phyloP scores from a whole-genome alignment of 1,284 basidiomycete genomes.

The Apiotrichum akiyoshidainum region DNA sequence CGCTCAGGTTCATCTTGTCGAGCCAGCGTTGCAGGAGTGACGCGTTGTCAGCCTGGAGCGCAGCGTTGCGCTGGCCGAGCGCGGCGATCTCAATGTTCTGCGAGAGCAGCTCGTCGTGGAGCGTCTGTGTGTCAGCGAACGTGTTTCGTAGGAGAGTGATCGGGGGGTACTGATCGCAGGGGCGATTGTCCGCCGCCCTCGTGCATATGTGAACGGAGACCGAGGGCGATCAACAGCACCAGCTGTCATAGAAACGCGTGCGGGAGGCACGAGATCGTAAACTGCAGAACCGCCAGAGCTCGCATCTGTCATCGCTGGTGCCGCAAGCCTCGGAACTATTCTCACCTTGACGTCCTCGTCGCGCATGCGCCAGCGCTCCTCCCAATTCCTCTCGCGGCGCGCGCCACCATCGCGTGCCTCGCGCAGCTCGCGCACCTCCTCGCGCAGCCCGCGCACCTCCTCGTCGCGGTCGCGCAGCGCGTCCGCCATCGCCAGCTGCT shows the following conservation, averaged over 20 bases:
- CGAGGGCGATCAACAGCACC: background rate
- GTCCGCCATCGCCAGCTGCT: constrained; percentile 91
- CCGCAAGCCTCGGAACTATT: background rate
- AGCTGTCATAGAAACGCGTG: background rate
- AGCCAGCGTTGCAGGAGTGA: constrained; percentile 91
- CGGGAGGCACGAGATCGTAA: background rate
- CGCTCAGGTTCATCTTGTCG: constrained; percentile 88
- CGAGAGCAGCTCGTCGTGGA: constrained; percentile 91
- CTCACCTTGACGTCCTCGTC: constrained; percentile 78
- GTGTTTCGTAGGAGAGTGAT: too few relatives aligned
- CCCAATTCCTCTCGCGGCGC: constrained; percentile 59
- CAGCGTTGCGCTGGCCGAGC: constrained; percentile 79
- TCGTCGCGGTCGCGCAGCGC: constrained; percentile 90
- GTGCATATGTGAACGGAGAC: too few relatives aligned
- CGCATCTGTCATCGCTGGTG: too few relatives aligned
- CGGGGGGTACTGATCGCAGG: too few relatives aligned
- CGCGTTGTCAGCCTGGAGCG: constrained; percentile 85
- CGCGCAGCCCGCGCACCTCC: constrained; percentile 70
- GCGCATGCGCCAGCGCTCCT: constrained; percentile 81
- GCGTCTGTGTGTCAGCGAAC: constrained; percentile 57
- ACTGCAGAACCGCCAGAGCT: background rate
- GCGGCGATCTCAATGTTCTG: constrained; percentile 85
- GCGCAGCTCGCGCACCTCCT: constrained; percentile 80
- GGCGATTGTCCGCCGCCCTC: too few relatives aligned
- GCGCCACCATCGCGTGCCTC: constrained; percentile 58